These are phyloP conservation scores for Lepidium africanum DNA, from an alignment of 345 rosid species.

Conservation along the genomic window DNA sequence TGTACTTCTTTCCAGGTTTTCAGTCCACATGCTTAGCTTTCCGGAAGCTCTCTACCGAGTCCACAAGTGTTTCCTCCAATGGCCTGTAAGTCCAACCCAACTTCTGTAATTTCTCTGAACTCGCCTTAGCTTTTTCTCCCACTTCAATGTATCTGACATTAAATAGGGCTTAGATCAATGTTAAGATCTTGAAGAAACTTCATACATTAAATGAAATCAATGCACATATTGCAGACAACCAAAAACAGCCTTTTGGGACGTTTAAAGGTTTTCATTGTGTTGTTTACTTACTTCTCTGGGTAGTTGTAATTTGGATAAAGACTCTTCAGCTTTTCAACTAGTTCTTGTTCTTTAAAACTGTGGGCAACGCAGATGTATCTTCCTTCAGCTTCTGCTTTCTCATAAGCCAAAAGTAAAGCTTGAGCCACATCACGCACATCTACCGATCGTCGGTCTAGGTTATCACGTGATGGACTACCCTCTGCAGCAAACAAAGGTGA, in stretches of 20 bases:
- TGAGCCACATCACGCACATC: constrained; percentile 65
- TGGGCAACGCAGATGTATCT: constrained; percentile 50
- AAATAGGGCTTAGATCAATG: not conserved
- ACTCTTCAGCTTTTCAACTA: constrained; percentile 46
- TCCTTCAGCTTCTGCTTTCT: constrained; percentile 59
- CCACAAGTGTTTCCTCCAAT: constrained; percentile 48
- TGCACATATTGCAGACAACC: not conserved
- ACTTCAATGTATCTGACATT: constrained; percentile 32
- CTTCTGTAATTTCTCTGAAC: constrained; percentile 39
- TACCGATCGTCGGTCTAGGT: constrained; percentile 23
- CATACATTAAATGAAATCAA: not conserved
- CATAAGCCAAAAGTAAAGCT: constrained; percentile 52
- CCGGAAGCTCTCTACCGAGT: constrained; percentile 42
- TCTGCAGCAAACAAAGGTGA: constrained; percentile 24
- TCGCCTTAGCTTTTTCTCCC: constrained; percentile 19
- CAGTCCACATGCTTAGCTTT: constrained; percentile 41
- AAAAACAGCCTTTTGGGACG: too few species aligned
- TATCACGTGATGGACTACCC: constrained; percentile 33
- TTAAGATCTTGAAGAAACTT: constrained; percentile 7
- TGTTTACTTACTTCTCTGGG: constrained; percentile 38
- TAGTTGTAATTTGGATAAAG: constrained; percentile 48
- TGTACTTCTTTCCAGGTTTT: not conserved
- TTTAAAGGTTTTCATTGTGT: too few species aligned
- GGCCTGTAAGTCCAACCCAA: constrained; percentile 55
- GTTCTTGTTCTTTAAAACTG: constrained; percentile 5